Percentiles rank a stretch among this genome's conserved stretches.
phyloP scores from a whole-genome alignment of 495 filamentous ascomycete genomes.

The Neurospora sp. region DNA sequence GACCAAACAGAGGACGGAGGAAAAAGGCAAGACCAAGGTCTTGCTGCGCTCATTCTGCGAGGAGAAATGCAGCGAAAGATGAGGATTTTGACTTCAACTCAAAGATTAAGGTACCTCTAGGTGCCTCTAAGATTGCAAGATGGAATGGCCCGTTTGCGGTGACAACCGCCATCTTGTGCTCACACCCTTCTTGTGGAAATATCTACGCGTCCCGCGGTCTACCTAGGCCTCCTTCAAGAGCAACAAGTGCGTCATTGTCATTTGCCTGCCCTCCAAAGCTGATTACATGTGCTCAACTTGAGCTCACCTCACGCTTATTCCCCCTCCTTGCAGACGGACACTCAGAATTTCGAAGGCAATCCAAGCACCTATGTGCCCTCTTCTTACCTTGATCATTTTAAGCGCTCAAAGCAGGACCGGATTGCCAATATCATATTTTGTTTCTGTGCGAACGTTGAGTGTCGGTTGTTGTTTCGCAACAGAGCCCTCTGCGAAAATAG shows the following conservation, averaged over 20 bases:
- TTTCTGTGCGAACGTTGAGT: neutral
- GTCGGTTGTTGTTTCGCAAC: neutral
- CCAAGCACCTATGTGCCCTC: accelerated
- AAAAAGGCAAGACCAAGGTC: neutral
- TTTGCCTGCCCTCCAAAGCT: too few species aligned
- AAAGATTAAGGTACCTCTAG: neutral
- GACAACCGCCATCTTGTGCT: too few species aligned
- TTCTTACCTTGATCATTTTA: accelerated
- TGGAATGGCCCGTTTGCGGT: too few species aligned
- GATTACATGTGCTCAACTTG: neutral
- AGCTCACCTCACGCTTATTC: neutral
- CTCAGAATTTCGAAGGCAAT: neutral
- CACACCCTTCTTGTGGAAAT: too few species aligned
- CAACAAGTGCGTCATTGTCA: too few species aligned
- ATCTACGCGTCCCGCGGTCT: too few species aligned
- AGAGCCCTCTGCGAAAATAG: neutral
- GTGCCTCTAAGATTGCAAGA: too few species aligned
- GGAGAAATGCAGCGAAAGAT: neutral
- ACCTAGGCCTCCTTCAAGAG: too few species aligned
- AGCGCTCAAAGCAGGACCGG: accelerated
- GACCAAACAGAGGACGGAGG: neutral
- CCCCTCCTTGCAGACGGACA: neutral
- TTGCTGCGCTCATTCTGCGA: neutral
- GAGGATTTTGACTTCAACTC: accelerated
- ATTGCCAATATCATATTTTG: accelerated